These are phyloP conservation scores for Drechslerella coelobrocha DNA, from an alignment of 2,329 filamentous ascomycete species.

Conservation along the genomic window DNA sequence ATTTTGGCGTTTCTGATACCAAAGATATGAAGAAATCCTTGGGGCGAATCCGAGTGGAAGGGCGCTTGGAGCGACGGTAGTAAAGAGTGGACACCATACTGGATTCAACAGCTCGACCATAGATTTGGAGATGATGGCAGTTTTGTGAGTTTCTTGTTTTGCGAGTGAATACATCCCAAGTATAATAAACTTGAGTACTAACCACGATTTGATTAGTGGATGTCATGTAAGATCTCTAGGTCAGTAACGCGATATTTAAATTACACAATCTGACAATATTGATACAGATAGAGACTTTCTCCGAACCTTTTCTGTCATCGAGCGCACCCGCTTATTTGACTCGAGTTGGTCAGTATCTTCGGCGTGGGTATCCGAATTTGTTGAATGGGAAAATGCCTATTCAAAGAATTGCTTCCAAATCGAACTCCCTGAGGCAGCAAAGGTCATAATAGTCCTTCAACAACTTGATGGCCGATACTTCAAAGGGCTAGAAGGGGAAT, in stretches of 20 bases:
- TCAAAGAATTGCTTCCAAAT: constrained; percentile 69
- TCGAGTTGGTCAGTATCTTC: constrained; percentile 67
- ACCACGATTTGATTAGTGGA: constrained; percentile 58
- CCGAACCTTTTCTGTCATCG: constrained; percentile 68
- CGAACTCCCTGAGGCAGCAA: constrained; percentile 65
- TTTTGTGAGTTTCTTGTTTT: constrained; percentile 55
- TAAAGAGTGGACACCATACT: constrained; percentile 82
- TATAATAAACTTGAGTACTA: too few relatives aligned
- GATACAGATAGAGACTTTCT: constrained; percentile 66
- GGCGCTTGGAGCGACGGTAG: constrained; percentile 83
- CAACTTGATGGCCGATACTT: constrained; percentile 71
- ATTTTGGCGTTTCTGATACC: too few relatives aligned
- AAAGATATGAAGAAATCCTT: constrained; percentile 71
- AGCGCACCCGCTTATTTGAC: constrained; percentile 69
- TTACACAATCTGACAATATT: too few relatives aligned
- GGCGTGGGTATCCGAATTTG: constrained; percentile 69
- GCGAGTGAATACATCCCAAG: too few relatives aligned
- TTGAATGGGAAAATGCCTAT: constrained; percentile 69
- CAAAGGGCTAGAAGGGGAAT: constrained; percentile 68
- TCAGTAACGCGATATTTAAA: too few relatives aligned
- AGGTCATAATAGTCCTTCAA: constrained; percentile 67
- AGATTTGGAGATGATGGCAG: constrained; percentile 77
- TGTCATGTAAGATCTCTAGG: constrained; percentile 60
- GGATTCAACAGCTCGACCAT: constrained; percentile 74
- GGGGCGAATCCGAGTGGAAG: constrained; percentile 81